Evolutionary conservation across 2,329 filamentous ascomycete genomes (phyloP).

Genomic region (Fusarium sp.): DNA sequence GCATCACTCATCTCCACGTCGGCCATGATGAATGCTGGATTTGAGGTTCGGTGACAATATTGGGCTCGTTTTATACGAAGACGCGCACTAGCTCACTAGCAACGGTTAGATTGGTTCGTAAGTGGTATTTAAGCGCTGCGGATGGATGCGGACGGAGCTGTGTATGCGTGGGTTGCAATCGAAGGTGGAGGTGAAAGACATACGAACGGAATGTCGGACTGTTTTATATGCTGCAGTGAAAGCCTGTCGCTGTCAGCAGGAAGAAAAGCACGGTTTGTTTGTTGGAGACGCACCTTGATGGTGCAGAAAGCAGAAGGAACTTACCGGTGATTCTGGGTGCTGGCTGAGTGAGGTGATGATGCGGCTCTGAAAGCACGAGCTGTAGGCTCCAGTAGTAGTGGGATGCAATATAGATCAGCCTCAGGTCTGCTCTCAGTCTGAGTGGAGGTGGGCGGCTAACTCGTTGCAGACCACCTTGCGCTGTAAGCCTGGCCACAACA

Average conservation of each 20-base stretch:
- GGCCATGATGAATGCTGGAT: conserved; percentile 72
- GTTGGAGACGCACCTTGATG: conserved; percentile 37
- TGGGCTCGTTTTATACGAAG: conserved; percentile 1
- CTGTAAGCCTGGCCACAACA: background rate
- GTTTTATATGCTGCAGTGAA: conserved; percentile 9
- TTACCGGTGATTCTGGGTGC: conserved; percentile 19
- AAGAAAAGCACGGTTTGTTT: background rate
- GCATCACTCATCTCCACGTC: conserved; percentile 98
- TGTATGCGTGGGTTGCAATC: conserved; percentile 14
- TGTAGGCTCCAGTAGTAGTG: conserved; percentile 10
- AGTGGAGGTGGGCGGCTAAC: background rate
- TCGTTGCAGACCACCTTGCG: background rate
- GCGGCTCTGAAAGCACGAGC: conserved; percentile 29
- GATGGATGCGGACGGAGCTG: background rate
- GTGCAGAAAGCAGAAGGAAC: conserved; percentile 8
- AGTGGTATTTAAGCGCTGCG: background rate
- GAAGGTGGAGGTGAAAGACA: conserved; percentile 23
- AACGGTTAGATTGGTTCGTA: conserved; percentile 12
- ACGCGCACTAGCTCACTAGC: conserved; percentile 8
- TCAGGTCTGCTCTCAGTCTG: conserved; percentile 11
- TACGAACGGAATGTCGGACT: conserved; percentile 23
- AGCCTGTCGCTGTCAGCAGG: conserved; percentile 25
- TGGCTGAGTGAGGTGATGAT: conserved; percentile 39
- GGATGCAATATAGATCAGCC: conserved; percentile 14
- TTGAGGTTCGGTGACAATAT: conserved; percentile 5